Evolutionary conservation across 345 rosid genomes (phyloP).

Genomic region (Linum trigynum): DNA sequence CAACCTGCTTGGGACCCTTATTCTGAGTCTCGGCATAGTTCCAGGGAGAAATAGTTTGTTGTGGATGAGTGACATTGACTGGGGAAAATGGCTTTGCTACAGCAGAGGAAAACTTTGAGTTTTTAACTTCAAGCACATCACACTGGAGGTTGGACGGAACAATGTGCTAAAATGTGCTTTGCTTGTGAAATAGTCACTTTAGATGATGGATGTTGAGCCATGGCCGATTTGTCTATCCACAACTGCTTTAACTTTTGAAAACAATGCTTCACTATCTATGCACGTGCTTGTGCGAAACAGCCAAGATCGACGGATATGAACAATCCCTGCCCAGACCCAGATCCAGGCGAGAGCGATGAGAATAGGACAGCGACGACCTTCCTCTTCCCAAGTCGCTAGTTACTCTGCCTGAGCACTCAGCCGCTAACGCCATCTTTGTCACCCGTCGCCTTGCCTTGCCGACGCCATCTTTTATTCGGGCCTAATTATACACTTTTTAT

Average conservation of each 20-base stretch:
- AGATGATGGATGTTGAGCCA: conserved; percentile 24
- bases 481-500: too few relatives aligned
- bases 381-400: too few relatives aligned
- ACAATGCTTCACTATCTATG: conserved; percentile 30
- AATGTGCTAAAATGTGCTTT: conserved; percentile 29
- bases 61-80: conserved; percentile 24
- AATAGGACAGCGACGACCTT: too few relatives aligned
- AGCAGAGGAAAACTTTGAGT: conserved; percentile 28
- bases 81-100: conserved; percentile 20
- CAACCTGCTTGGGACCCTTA: conserved; percentile 62
- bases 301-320: too few relatives aligned
- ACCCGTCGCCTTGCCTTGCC: too few relatives aligned
- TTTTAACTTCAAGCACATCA: conserved; percentile 33
- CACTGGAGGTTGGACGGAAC: conserved; percentile 27
- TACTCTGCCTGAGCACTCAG: too few relatives aligned
- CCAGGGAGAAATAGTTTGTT: conserved; percentile 31
- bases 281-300: too few relatives aligned
- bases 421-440: too few relatives aligned
- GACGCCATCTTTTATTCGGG: too few relatives aligned
- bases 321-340: too few relatives aligned
- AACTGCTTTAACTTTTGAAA: conserved; percentile 25
- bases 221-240: conserved; percentile 28
- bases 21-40: conserved; percentile 30
- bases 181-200: conserved; percentile 27
- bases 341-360: too few relatives aligned